Evolutionary conservation across 176 grass and related monocot species (phyloP).

Genomic region (Phragmites australis): DNA sequence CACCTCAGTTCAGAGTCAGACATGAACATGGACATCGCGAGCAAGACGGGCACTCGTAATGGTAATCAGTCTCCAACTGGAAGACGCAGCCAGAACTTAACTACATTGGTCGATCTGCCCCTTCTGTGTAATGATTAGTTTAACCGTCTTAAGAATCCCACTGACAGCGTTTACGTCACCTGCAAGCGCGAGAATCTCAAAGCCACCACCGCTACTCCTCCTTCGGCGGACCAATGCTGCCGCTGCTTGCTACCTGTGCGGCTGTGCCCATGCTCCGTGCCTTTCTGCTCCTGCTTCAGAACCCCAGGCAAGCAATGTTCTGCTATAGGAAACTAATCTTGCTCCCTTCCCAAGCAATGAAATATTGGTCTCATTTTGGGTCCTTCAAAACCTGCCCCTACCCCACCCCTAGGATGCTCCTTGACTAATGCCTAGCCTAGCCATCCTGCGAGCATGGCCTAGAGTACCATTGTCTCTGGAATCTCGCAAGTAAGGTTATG

Average conservation of each 20-base stretch:
- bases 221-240: slow-evolving; percentile 30
- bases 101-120: not conserved
- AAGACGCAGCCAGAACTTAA: not conserved
- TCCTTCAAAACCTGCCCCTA: slow-evolving; percentile 33
- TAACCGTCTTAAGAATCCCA: slow-evolving; percentile 14
- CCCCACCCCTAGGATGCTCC: slow-evolving; percentile 14
- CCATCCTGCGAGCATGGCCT: not conserved
- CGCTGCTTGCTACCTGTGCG: not conserved
- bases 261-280: slow-evolving; percentile 21
- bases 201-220: not conserved
- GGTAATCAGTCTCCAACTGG: no score
- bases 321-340: not conserved
- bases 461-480: not conserved
- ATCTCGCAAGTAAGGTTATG: slow-evolving; percentile 14
- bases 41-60: no score
- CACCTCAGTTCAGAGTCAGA: not conserved
- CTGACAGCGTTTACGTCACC: slow-evolving; percentile 41
- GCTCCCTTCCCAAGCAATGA: slow-evolving; percentile 34
- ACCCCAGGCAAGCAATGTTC: slow-evolving; percentile 37
- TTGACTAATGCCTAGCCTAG: not conserved
- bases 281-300: slow-evolving; percentile 44
- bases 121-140: not conserved
- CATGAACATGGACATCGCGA: not conserved
- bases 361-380: slow-evolving; percentile 43
- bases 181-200: slow-evolving; percentile 33